phyloP scores from a whole-genome alignment of 805 yeast genomes.

The Maudiozyma saulgeensis region DNA sequence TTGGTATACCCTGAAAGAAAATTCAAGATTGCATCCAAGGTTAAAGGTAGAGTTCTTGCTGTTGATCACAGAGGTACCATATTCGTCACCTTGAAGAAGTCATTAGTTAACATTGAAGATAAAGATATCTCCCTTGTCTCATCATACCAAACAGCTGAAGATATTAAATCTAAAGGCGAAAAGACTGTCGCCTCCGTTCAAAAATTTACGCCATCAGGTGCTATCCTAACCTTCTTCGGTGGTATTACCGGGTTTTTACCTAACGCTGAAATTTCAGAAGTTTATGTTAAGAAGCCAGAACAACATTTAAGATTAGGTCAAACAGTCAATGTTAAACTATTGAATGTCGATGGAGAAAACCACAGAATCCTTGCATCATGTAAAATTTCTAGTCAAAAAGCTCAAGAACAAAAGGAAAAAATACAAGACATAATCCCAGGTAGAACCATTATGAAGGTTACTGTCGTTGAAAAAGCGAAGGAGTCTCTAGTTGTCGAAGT shows the following conservation, averaged over 20 bases:
- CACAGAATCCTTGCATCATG: conserved; percentile 63
- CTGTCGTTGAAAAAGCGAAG: conserved; percentile 64
- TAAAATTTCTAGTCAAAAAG: conserved; percentile 48
- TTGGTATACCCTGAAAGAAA: conserved; percentile 86
- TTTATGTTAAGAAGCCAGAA: conserved; percentile 66
- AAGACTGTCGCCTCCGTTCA: conserved; percentile 68
- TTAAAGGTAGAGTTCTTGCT: conserved; percentile 61
- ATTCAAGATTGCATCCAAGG: conserved; percentile 75
- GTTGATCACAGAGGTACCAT: conserved; percentile 41
- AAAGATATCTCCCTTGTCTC: conserved; percentile 28
- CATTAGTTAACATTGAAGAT: conserved; percentile 51
- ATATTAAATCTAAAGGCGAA: conserved; percentile 29
- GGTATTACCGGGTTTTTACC: conserved; percentile 73
- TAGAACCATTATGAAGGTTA: conserved; percentile 47
- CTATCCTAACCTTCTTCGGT: conserved; percentile 76
- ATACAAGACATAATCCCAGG: conserved; percentile 49
- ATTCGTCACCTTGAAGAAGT: conserved; percentile 68
- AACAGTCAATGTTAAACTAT: conserved; percentile 62
- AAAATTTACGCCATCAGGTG: conserved; percentile 65
- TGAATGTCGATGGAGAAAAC: conserved; percentile 44
- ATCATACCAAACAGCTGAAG: conserved; percentile 44
- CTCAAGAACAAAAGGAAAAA: conserved; percentile 36
- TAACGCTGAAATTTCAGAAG: conserved; percentile 79
- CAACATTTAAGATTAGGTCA: conserved; percentile 79
- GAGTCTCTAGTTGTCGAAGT: conserved; percentile 63